Conservation (phyloP, 1,139 yeast species). For the Protomyces macrosporus region DNA sequence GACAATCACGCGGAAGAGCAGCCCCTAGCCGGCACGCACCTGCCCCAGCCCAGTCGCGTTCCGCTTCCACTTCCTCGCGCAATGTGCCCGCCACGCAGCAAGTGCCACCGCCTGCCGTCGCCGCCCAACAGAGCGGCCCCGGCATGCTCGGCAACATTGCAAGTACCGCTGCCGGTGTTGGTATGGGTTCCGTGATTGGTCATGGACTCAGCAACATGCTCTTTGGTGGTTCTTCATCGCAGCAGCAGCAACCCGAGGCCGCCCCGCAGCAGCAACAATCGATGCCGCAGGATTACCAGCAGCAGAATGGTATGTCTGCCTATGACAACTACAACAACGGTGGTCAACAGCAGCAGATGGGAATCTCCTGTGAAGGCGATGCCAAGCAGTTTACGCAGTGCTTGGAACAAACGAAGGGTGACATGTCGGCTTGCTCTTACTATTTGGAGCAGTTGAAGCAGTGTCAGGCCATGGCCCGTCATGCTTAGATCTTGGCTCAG, state of each 20-base stretch:
- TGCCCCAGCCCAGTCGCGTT: slow-evolving; percentile 63
- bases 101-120: slow-evolving; percentile 43
- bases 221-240: slow-evolving; percentile 66
- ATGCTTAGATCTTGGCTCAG: slow-evolving; percentile 46
- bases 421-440: slow-evolving; percentile 94
- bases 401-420: slow-evolving; percentile 85
- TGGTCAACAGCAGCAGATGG: slow-evolving; percentile 13
- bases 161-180: slow-evolving; percentile 98
- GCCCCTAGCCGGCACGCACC: slow-evolving; percentile 45
- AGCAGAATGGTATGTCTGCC: slow-evolving; percentile 49
- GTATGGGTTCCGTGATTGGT: slow-evolving; percentile 95
- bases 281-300: slow-evolving; percentile 37
- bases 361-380: slow-evolving; percentile 72
- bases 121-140: slow-evolving; percentile 59
- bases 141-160: slow-evolving; percentile 84
- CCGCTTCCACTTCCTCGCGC: slow-evolving; percentile 63
- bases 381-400: slow-evolving; percentile 95
- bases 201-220: slow-evolving; percentile 89
- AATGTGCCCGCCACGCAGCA: slow-evolving; percentile 36
- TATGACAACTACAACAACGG: slow-evolving; percentile 20
- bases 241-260: slow-evolving; percentile 44
- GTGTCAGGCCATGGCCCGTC: slow-evolving; percentile 89
- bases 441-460: slow-evolving; percentile 95
- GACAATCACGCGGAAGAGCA: slow-evolving; percentile 44
- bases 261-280: slow-evolving; percentile 34